phyloP scores from a whole-genome alignment of 106 monocot species.

The Dioscorea dumetorum region DNA sequence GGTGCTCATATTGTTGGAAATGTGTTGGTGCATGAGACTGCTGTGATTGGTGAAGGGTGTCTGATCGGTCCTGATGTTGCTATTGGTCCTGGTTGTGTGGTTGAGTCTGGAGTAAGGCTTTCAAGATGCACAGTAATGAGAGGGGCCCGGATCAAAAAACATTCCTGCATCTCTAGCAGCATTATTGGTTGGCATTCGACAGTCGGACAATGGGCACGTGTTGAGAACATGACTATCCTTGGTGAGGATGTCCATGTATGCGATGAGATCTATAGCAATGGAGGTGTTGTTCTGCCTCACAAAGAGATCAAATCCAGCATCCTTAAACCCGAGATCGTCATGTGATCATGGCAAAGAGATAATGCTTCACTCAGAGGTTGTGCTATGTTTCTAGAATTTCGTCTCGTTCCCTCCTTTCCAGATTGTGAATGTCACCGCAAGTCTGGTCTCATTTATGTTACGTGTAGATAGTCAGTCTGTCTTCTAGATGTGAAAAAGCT shows the following conservation, averaged over 20 bases:
- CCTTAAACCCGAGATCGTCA: constrained; percentile 69
- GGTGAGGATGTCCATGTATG: constrained; percentile 69
- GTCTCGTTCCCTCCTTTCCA: neutral
- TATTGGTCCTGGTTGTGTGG: constrained; percentile 50
- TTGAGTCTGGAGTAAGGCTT: constrained; percentile 58
- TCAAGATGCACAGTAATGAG: constrained; percentile 75
- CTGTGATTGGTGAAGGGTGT: constrained; percentile 42
- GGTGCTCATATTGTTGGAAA: constrained; percentile 45
- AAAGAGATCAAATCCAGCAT: constrained; percentile 80
- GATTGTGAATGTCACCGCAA: neutral
- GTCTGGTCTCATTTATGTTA: neutral
- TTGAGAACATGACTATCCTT: constrained; percentile 77
- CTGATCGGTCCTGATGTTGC: constrained; percentile 51
- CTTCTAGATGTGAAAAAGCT: too few species aligned
- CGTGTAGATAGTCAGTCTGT: too few species aligned
- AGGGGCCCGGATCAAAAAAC: constrained; percentile 52
- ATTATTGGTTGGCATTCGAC: constrained; percentile 82
- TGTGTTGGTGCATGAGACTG: constrained; percentile 43
- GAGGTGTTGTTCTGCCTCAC: constrained; percentile 71
- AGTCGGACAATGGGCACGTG: constrained; percentile 64
- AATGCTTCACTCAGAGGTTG: too few species aligned
- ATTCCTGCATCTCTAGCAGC: constrained; percentile 61
- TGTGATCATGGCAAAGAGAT: constrained; percentile 22
- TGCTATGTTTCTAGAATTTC: too few species aligned
- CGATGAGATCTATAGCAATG: constrained; percentile 78